A percentile compares a stretch with the other conserved stretches of the same genome.
Conservation (phyloP, 2,329 filamentous ascomycete species). For the Aaosphaeria pasadenensis region DNA sequence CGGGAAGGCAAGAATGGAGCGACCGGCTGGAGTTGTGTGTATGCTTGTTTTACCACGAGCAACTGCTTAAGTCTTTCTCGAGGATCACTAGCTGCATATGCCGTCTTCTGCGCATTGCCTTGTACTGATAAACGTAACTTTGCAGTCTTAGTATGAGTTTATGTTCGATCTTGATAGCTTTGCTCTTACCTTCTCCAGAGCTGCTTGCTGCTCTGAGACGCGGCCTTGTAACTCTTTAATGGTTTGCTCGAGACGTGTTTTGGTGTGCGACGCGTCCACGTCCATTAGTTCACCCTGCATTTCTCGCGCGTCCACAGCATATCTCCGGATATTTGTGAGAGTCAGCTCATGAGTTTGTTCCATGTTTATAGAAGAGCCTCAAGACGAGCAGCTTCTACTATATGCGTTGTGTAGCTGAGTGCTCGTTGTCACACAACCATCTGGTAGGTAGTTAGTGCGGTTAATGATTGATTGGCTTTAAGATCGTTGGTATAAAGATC, state of each 20-base stretch:
- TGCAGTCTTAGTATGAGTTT: constrained; percentile 37
- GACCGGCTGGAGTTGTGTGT: constrained; percentile 59
- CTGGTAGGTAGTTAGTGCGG: no score
- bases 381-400: no score
- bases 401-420: no score
- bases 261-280: constrained; percentile 41
- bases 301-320: constrained; percentile 17
- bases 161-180: background rate
- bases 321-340: constrained; percentile 27
- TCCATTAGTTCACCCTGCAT: constrained; percentile 34
- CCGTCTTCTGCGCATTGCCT: constrained; percentile 18
- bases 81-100: constrained; percentile 32
- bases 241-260: constrained; percentile 62
- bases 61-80: constrained; percentile 44
- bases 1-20: constrained; percentile 65
- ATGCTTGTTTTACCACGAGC: constrained; percentile 59
- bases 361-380: constrained; percentile 11
- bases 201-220: constrained; percentile 47
- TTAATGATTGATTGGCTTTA: no score
- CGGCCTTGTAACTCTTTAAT: constrained; percentile 62
- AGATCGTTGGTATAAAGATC: no score
- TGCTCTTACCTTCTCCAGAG: constrained; percentile 43
- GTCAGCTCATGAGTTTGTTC: constrained; percentile 12
- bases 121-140: constrained; percentile 39
- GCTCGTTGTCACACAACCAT: no score